Evolutionary conservation across 2,329 filamentous ascomycete genomes (phyloP).

Genomic region (Pseudocercospora fuligena): DNA sequence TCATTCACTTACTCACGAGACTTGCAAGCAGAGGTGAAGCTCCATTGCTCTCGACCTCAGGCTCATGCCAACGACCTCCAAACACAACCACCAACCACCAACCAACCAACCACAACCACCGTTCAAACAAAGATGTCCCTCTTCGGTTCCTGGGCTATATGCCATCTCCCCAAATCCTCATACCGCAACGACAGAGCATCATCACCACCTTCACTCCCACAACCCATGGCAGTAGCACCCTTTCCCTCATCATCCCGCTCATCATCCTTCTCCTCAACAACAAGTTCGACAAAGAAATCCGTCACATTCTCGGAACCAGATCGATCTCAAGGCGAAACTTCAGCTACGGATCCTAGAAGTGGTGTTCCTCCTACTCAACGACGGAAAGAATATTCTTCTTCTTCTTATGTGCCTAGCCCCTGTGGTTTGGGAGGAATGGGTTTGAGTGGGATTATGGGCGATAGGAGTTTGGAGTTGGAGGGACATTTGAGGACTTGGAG

Average conservation of each 20-base stretch:
- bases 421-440: background rate
- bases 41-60: background rate
- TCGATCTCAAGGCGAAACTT: background rate
- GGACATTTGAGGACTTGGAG: conserved; percentile 12
- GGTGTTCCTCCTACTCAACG: conserved; percentile 1
- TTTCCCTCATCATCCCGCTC: no score
- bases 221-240: no score
- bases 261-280: background rate
- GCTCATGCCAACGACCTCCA: background rate
- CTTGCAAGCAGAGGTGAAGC: no score
- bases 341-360: conserved; percentile 1
- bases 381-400: background rate
- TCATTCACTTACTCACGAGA: no score
- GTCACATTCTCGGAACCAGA: background rate
- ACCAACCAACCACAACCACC: background rate
- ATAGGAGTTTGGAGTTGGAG: background rate
- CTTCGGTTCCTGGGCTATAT: conserved; percentile 11
- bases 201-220: background rate
- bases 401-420: background rate
- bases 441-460: background rate
- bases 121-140: conserved; percentile 8
- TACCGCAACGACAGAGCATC: background rate
- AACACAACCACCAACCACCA: no score
- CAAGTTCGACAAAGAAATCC: background rate
- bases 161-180: conserved; percentile 8